phyloP scores from a whole-genome alignment of 2,329 filamentous ascomycete species.

The Fusarium fujikuroi region DNA sequence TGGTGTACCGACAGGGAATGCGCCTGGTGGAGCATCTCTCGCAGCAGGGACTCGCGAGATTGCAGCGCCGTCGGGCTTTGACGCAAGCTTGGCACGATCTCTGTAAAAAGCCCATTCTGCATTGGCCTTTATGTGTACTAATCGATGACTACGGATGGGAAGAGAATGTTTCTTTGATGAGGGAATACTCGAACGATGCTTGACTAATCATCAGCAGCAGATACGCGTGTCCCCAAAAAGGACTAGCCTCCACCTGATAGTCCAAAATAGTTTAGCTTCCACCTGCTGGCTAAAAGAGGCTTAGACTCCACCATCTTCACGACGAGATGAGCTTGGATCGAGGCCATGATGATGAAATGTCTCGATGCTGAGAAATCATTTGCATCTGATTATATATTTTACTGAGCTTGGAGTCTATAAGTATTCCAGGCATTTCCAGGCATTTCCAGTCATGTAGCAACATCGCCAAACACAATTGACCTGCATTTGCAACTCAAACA shows the following conservation, averaged over 20 bases:
- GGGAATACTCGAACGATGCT: not conserved
- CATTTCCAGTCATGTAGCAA: rapidly evolving
- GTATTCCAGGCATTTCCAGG: rapidly evolving
- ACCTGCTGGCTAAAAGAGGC: not conserved
- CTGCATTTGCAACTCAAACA: rapidly evolving
- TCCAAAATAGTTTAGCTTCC: not conserved
- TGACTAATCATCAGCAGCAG: not conserved
- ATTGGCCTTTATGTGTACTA: too few species aligned
- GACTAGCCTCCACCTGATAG: rapidly evolving
- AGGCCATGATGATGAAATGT: not conserved
- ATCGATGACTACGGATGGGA: too few species aligned
- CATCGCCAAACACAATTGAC: rapidly evolving
- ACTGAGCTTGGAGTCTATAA: not conserved
- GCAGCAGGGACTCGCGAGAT: slow-evolving; percentile 7
- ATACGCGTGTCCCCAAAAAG: not conserved
- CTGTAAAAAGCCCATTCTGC: not conserved
- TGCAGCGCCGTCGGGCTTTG: slow-evolving; percentile 4
- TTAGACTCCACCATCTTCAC: slow-evolving; percentile 8
- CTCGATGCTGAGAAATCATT: not conserved
- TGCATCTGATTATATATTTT: too few species aligned
- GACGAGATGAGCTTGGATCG: not conserved
- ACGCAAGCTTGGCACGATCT: slow-evolving; percentile 6
- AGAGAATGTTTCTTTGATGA: not conserved
- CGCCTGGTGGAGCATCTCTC: slow-evolving; percentile 7
- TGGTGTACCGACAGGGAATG: slow-evolving; percentile 4